Percentiles rank a stretch among this genome's conserved stretches.
Evolutionary conservation across 345 rosid species (phyloP).

Genomic region (Linum tenue): DNA sequence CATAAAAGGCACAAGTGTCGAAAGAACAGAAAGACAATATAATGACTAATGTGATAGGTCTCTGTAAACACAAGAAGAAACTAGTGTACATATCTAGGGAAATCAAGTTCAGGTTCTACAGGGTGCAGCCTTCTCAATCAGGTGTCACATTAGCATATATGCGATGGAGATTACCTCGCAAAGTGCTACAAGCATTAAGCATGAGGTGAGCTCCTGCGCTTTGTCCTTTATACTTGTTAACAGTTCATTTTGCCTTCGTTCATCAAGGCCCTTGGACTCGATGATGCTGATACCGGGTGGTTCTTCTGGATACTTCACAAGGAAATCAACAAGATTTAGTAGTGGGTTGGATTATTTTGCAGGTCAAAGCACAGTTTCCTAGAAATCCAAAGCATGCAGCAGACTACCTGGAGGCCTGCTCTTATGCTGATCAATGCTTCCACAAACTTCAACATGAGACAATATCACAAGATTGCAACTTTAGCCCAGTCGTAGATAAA

Average conservation of each 20-base stretch:
- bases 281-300: conserved; percentile 52
- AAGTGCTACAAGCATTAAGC: conserved; percentile 71
- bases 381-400: not conserved
- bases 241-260: conserved; percentile 51
- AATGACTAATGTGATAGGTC: not conserved
- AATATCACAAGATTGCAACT: not conserved
- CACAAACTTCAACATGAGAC: conserved; percentile 53
- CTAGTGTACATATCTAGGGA: not conserved
- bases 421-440: conserved; percentile 63
- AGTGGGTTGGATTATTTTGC: not conserved
- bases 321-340: conserved; percentile 7
- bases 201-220: conserved; percentile 55
- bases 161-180: conserved; percentile 57
- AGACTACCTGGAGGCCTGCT: conserved; percentile 45
- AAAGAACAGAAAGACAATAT: not conserved
- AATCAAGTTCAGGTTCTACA: not conserved
- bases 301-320: conserved; percentile 61
- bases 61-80: not conserved
- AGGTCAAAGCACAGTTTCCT: not conserved
- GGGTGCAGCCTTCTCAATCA: not conserved
- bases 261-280: conserved; percentile 86
- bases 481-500: not conserved
- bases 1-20: not conserved
- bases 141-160: not conserved
- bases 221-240: conserved; percentile 37